Base-by-base conservation (phyloP, 2,329 filamentous ascomycete species). In the Raffaelea albimanens region DNA sequence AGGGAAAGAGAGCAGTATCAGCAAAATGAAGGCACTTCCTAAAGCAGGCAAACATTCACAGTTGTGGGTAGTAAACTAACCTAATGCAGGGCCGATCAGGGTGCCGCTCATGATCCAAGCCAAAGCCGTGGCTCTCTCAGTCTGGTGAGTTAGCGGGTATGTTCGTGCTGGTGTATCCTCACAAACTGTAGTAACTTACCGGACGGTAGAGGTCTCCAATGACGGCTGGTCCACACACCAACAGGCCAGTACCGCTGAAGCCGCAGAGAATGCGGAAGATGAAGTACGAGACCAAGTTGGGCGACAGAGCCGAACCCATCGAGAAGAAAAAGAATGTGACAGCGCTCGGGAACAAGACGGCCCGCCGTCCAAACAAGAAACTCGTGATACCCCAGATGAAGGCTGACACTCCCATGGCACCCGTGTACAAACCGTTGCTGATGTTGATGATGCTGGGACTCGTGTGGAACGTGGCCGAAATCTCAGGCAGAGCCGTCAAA, bases 201-300 rank as follows among this genome's bases (percentile, higher is more conserved):
- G 50, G 49, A 1, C 45, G 45, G 34, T 52, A 54, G 3, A 57
- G 51, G 39, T 55, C 59, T 50, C 79, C 78, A 43, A 87, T 78
- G 21, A 78, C 78, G 0, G 76, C 76, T 2, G 75, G 77, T 0
- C 83, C 83, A 25, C 85, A 75, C 13, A 82, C 77, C 2, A 86
- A 63, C 52, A 85, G 84, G 0, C 76, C 74, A 0, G 80, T 85
- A 5, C 82, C 82, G 65, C 83, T 78, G 52, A 84, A 82, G 0
- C 81, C 83, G 1, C 80, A 84, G 47, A 86, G 65, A 56, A 83
- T 75, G 2, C 83, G 77, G 57, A 86, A 85, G 43, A 84, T 66
- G 58, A 83, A 85, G 59, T 82, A 86, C 0, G 75, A 65, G 1
- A 71, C 72, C 5, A 86, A 65, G 53, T 83, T 83, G 0, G 82